Conservation (phyloP, 371 early-diverging fungal genomes). For the Rhizopus stolonifer region DNA sequence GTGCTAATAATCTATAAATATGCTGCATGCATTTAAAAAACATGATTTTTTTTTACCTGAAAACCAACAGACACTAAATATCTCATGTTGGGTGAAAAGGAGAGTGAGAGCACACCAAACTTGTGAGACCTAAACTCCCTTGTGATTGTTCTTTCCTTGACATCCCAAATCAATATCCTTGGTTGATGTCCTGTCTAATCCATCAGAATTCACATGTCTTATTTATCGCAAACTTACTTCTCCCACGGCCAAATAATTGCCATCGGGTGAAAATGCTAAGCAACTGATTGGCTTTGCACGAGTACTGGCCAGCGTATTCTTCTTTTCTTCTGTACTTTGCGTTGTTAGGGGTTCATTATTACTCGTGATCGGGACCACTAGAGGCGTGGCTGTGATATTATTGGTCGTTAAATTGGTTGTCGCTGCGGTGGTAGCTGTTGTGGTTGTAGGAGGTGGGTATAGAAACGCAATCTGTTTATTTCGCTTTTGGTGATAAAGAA, state of each 20-base stretch:
- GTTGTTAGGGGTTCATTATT: slow-evolving; percentile 10
- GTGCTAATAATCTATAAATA: slow-evolving; percentile 51
- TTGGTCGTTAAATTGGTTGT: background rate
- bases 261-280: slow-evolving; percentile 77
- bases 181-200: slow-evolving; percentile 78
- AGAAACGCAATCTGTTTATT: slow-evolving; percentile 71
- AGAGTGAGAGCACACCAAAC: slow-evolving; percentile 72
- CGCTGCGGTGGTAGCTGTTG: slow-evolving; percentile 1
- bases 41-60: slow-evolving; percentile 48
- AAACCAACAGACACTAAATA: slow-evolving; percentile 81
- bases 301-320: slow-evolving; percentile 38
- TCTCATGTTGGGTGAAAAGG: slow-evolving; percentile 75
- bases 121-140: slow-evolving; percentile 77
- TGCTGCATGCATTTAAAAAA: background rate
- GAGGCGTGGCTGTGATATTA: slow-evolving; percentile 10
- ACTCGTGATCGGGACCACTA: slow-evolving; percentile 11
- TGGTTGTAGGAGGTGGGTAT: slow-evolving; percentile 36
- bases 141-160: slow-evolving; percentile 51
- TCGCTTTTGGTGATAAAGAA: slow-evolving; percentile 69
- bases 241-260: slow-evolving; percentile 76
- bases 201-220: too few species aligned
- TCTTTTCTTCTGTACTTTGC: slow-evolving; percentile 29
- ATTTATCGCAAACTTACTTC: slow-evolving; percentile 71
- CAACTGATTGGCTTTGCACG: slow-evolving; percentile 74
- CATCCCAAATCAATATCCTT: slow-evolving; percentile 74